These are phyloP conservation scores for Hansfordia pulvinata DNA, from an alignment of 2,329 filamentous ascomycete genomes.

Conservation along the genomic window DNA sequence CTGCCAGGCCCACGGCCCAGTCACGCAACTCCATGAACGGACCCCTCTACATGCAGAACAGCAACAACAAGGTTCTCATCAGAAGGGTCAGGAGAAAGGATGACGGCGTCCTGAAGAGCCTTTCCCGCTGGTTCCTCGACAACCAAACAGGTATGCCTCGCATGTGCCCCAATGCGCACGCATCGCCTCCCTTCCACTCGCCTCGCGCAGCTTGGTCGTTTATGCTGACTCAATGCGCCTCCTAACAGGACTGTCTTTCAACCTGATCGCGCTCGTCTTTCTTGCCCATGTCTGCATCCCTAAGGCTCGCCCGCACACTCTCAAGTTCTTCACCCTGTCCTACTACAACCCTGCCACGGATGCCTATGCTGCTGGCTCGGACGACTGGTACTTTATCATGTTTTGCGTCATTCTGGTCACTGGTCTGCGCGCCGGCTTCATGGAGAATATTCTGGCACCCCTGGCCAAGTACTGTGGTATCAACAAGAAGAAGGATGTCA, in stretches of 20 bases:
- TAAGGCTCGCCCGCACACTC: slow-evolving; percentile 62
- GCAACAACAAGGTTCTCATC: slow-evolving; percentile 37
- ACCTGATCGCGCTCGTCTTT: slow-evolving; percentile 70
- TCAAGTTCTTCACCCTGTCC: slow-evolving; percentile 77
- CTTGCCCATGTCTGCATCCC: slow-evolving; percentile 76
- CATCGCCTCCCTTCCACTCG: slow-evolving; percentile 1
- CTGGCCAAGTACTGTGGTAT: slow-evolving; percentile 62
- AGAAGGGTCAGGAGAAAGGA: slow-evolving; percentile 47
- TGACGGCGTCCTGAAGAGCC: slow-evolving; percentile 43
- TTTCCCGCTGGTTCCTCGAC: slow-evolving; percentile 58
- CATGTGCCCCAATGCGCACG: slow-evolving; percentile 7
- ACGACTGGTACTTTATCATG: slow-evolving; percentile 66
- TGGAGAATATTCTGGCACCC: slow-evolving; percentile 79
- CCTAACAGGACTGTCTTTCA: slow-evolving; percentile 62
- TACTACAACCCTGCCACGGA: slow-evolving; percentile 61
- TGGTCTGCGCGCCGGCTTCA: slow-evolving; percentile 66
- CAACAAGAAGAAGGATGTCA: slow-evolving; percentile 58
- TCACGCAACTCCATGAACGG: slow-evolving; percentile 33
- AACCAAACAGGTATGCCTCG: slow-evolving; percentile 62
- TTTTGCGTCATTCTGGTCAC: slow-evolving; percentile 79
- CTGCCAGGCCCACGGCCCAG: slow-evolving; percentile 15
- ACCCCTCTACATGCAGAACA: slow-evolving; percentile 42
- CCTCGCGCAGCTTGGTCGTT: slow-evolving; percentile 1
- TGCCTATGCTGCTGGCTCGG: slow-evolving; percentile 61
- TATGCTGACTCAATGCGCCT: slow-evolving; percentile 1